Evolutionary conservation across 2,329 filamentous ascomycete genomes (phyloP), one percentile per base, ranked within the genome.

Genomic region (Sclerotinia borealis): DNA sequence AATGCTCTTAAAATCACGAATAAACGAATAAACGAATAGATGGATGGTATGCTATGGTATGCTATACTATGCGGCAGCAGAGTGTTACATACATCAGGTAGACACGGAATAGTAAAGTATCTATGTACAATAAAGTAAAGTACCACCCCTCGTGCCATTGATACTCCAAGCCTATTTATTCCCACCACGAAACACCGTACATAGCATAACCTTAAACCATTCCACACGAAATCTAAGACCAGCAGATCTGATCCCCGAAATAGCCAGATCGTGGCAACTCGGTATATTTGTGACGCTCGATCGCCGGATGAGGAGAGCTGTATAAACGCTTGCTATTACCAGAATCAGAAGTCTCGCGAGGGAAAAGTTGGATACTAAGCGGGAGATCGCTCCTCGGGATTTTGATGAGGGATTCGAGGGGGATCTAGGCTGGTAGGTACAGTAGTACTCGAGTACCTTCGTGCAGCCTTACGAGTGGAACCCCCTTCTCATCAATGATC

Each of bases 391-490:
- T 62, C 59, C 59, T 39, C 50, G 27, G 37, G 25, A 51, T 45
- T 50, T 31, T 37, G n/a, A 52, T 19, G 49, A 64, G 48, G 45
- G 31, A 43, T 37, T 59, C 25, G 36, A 56, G 27, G 31, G 31
- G 29, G 25, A 58, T 59, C 61, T 63, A 63, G 61, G 52, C 62
- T 64, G 43, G 47, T 63, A 49, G 29, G 36, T 19, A 60, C 36
- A 55, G 51, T 59, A 19, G 43, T 22, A n/a, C n/a, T n/a, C n/a
- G n/a, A n/a, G n/a, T n/a, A 58, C 29, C 45, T 50, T 60, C 31
- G 62, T 49, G 55, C 56, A 64, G 62, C 62, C 62, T 64, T 64
- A 64, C 39, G 39, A 64, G 62, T 64, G 62, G 62, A 64, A 61
- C 62, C 55, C 41, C 19, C 36, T 51, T 52, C 36, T 25, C 8